Conservation (phyloP, 2,329 filamentous ascomycete species). For the Colletotrichum plurivorum region DNA sequence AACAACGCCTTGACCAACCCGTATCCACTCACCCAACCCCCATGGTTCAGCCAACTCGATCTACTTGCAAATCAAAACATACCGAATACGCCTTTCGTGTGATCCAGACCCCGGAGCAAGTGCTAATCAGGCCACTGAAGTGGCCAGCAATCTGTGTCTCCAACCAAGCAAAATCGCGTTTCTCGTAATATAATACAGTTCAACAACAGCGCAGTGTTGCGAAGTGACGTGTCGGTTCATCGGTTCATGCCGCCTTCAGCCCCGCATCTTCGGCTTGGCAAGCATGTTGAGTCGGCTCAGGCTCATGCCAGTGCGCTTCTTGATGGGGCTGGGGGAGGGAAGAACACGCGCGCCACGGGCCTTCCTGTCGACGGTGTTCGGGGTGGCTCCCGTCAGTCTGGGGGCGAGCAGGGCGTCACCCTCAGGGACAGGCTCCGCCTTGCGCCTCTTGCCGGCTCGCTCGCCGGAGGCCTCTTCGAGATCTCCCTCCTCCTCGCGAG, state of each 20-base stretch:
- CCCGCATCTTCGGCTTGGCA: slow-evolving; percentile 71
- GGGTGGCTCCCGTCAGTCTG: slow-evolving; percentile 56
- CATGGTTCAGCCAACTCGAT: slow-evolving; percentile 17
- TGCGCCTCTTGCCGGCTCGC: slow-evolving; percentile 71
- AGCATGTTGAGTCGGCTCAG: slow-evolving; percentile 74
- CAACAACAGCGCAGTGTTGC: slow-evolving; percentile 2
- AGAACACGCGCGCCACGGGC: slow-evolving; percentile 46
- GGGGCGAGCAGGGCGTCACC: slow-evolving; percentile 68
- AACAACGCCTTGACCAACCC: slow-evolving; percentile 30
- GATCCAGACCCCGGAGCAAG: slow-evolving; percentile 1
- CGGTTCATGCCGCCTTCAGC: slow-evolving; percentile 47
- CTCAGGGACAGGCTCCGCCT: slow-evolving; percentile 62
- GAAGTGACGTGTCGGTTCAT: not conserved
- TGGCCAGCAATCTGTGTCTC: not conserved
- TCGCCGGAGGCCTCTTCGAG: slow-evolving; percentile 70
- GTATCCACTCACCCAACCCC: slow-evolving; percentile 10
- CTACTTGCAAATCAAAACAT: slow-evolving; percentile 24
- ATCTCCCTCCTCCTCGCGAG: slow-evolving; percentile 69
- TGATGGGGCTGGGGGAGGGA: slow-evolving; percentile 58
- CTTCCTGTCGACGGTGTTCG: slow-evolving; percentile 53
- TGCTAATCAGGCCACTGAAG: not conserved
- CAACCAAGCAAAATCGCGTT: not conserved
- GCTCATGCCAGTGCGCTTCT: slow-evolving; percentile 68
- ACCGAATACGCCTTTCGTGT: slow-evolving; percentile 29
- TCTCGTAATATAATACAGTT: slow-evolving; percentile 35